Base-by-base conservation (phyloP, 2,329 filamentous ascomycete genomes). In the Xylariaceae sp. region DNA sequence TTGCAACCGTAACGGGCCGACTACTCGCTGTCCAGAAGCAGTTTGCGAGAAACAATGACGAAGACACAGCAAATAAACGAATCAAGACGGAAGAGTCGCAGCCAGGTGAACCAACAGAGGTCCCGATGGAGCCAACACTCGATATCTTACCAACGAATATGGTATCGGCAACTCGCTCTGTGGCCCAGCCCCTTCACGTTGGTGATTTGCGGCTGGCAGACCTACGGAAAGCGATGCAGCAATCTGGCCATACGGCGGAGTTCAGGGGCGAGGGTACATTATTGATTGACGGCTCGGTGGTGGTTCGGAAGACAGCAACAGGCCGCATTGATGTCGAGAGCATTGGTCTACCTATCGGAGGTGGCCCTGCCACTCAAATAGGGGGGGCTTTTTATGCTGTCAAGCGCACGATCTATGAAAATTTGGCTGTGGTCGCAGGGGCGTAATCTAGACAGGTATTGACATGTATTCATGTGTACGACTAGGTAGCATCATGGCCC, bases 241-340 rank as follows among this genome's bases (percentile, higher is more conserved):
- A 83, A 12, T 84, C 88, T 3, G 92, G 93, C 0, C 92, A 97
- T 76, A 87, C 86, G 12, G 94, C 94, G 1, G 95, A 97, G 73
- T 97, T 98, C 74, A 84, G 92, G 46, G 95, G 95, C 46, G 94
- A 98, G 74, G 95, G 95, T 60, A 96, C 90, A 7, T 79, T 99
- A 55, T 83, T 99, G 8, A 88, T 99, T 53, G 94, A 98, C 71
- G 90, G 91, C 1, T 85, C 85, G 8, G 93, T 98, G 6, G 90
- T 92, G 3, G 92, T 99, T 41, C 82, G 91, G 58, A 98, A 99
- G 79, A 91, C 89, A 43, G 88, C 87, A 1, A 89, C 89, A n/a
- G 93, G 93, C 0, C 87, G 85, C 65, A 92, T 97, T 68, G 94
- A 96, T 75, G 86, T 96, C 16, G 94, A 96, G 76, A 89, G 88